Percentiles rank a stretch among this genome's conserved stretches.
These are phyloP conservation scores for Sordaria brevicollis DNA, from an alignment of 495 filamentous ascomycete genomes.

Conservation along the genomic window DNA sequence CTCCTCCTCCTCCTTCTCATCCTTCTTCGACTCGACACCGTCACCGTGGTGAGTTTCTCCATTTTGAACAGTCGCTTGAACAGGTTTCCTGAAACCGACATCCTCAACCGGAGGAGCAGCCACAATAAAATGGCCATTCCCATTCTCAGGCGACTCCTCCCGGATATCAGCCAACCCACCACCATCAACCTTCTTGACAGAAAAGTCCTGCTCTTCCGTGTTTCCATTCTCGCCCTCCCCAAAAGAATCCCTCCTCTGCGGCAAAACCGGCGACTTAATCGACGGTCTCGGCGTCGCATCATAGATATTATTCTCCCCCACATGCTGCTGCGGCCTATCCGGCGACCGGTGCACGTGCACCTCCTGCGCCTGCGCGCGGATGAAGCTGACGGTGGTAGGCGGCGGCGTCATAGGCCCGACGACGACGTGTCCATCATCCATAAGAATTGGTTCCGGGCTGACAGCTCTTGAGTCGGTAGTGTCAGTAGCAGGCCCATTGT, in stretches of 20 bases:
- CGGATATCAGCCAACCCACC: not conserved
- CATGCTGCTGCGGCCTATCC: conserved; percentile 1
- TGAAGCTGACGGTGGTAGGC: not conserved
- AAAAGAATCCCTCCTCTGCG: not conserved
- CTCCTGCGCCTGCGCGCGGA: not conserved
- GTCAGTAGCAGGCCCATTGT: not conserved
- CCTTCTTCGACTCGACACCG: not conserved
- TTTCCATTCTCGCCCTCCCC: not conserved
- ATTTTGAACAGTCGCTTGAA: not conserved
- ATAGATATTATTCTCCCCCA: conserved; percentile 31
- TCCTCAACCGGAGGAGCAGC: not conserved
- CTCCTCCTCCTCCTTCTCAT: not conserved
- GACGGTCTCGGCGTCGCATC: conserved; percentile 32
- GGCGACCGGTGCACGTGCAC: not conserved
- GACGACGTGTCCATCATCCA: not conserved
- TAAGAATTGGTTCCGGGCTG: not conserved
- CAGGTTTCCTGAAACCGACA: not conserved
- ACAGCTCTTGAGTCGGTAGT: not conserved
- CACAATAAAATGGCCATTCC: not conserved
- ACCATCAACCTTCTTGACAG: not conserved
- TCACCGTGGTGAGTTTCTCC: not conserved
- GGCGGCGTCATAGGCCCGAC: not conserved
- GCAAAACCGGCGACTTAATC: not conserved
- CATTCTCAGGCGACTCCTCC: not conserved
- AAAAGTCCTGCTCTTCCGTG: not conserved